A percentile compares a stretch with the other conserved stretches of the same genome.
These are phyloP conservation scores for Colletotrichum sp. DNA, from an alignment of 2,329 filamentous ascomycete genomes.

Conservation along the genomic window DNA sequence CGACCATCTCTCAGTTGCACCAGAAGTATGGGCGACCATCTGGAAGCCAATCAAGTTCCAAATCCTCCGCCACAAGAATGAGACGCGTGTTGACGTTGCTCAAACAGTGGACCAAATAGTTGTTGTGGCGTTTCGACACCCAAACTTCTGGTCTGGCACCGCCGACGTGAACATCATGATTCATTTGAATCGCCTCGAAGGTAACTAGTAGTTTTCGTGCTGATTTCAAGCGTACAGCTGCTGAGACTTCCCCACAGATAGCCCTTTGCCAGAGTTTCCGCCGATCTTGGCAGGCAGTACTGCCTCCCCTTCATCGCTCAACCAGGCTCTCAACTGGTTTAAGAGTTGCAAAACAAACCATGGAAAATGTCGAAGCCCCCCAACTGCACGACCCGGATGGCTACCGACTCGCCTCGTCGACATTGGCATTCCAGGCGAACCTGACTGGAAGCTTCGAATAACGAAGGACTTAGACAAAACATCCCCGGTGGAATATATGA, in stretches of 20 bases:
- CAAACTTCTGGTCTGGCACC: background rate
- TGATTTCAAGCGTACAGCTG: background rate
- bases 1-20: background rate
- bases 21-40: background rate
- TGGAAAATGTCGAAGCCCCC: background rate
- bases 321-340: background rate
- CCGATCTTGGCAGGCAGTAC: background rate
- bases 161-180: background rate
- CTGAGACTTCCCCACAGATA: rapidly evolving
- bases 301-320: background rate
- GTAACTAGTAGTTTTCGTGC: background rate
- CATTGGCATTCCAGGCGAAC: background rate
- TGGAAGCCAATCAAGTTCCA: background rate
- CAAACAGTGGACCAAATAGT: background rate
- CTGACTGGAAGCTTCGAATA: background rate
- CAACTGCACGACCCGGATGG: background rate
- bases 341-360: background rate
- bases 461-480: background rate
- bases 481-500: background rate
- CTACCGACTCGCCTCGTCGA: background rate
- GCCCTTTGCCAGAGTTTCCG: background rate
- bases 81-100: background rate
- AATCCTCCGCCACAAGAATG: background rate
- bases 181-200: background rate
- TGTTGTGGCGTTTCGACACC: background rate